A percentile compares a stretch with the other conserved stretches of the same genome.
Conservation (phyloP, 2,329 filamentous ascomycete species). For the Fusarium sp. region DNA sequence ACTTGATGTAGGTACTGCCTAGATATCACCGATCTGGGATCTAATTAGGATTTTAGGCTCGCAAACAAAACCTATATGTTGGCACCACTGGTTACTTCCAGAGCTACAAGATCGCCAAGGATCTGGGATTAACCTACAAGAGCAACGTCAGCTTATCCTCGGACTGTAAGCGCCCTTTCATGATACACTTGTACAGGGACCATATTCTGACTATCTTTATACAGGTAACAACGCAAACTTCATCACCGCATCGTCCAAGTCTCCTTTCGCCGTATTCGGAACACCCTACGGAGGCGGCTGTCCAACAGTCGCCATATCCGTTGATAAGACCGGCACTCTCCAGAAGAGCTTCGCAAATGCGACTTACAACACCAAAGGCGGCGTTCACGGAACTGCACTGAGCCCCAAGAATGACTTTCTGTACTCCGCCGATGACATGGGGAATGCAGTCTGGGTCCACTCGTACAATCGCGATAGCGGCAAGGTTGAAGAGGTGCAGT, state of each 20-base stretch:
- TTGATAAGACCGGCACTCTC: background rate
- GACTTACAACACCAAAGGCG: background rate
- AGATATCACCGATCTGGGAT: no score
- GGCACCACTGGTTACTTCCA: background rate
- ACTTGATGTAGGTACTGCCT: background rate
- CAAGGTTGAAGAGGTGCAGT: background rate
- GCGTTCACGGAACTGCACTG: background rate
- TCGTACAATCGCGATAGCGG: background rate
- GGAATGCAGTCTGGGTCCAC: background rate
- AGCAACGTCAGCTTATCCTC: background rate
- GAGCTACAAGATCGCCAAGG: background rate
- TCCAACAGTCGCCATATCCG: background rate
- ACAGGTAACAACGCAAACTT: background rate
- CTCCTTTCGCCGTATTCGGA: background rate
- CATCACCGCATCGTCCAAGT: background rate
- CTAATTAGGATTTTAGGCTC: background rate
- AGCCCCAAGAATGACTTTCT: background rate
- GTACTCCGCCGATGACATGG: background rate
- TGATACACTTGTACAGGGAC: background rate
- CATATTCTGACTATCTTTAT: background rate
- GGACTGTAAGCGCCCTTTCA: background rate
- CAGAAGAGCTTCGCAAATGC: background rate
- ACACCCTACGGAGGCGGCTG: background rate
- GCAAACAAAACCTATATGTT: background rate
- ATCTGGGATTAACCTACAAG: accelerated